Conservation (phyloP, 148 eudicot species). For the Tetragonia tetragonoides region DNA sequence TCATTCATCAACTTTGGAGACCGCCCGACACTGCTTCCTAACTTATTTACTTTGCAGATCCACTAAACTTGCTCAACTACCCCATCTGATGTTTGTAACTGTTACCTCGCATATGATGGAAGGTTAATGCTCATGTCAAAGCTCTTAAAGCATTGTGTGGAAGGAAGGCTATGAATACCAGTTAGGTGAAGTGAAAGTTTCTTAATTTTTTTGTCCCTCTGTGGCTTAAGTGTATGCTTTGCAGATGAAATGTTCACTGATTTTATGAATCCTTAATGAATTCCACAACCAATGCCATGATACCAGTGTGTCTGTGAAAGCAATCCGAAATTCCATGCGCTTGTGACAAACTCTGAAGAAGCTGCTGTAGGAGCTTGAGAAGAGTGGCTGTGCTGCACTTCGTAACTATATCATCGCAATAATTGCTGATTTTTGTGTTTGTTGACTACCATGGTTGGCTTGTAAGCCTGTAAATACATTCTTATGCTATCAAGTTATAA, state of each 20-base stretch:
- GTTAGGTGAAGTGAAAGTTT: background rate
- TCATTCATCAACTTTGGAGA: no score
- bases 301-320: background rate
- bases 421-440: slow-evolving; percentile 97
- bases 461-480: slow-evolving; percentile 43
- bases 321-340: slow-evolving; percentile 4
- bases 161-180: slow-evolving; percentile 53
- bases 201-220: background rate
- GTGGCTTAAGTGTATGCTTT: background rate
- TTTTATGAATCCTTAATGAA: background rate
- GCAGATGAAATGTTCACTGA: background rate
- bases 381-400: slow-evolving; percentile 77
- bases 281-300: background rate
- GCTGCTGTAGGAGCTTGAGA: slow-evolving; percentile 84
- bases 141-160: slow-evolving; percentile 88
- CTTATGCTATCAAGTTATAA: no score
- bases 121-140: slow-evolving; percentile 97
- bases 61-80: background rate
- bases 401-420: slow-evolving; percentile 81
- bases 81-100: background rate
- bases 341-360: slow-evolving; percentile 14
- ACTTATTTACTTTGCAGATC: background rate
- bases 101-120: slow-evolving; percentile 17
- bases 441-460: slow-evolving; percentile 91
- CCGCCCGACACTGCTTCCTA: background rate